Evolutionary conservation across 2,329 filamentous ascomycete species (phyloP), one percentile per base, ranked within the genome.

Genomic region (Colletotrichum nymphaeae): DNA sequence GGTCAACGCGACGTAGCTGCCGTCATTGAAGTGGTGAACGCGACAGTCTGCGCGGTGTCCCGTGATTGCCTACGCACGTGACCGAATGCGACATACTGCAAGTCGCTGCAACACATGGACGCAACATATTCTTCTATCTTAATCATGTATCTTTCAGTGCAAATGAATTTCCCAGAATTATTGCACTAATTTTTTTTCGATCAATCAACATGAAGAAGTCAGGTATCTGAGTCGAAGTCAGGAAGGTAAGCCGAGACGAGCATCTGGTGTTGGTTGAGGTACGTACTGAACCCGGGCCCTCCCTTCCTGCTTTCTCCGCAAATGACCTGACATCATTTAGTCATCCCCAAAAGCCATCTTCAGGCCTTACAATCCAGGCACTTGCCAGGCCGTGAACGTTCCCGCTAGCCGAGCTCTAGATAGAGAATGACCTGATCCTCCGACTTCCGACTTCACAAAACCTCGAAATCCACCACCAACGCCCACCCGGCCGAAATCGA

Each of bases 401-500:
- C 56, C 70, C 53, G 55, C 64, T 75, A 76, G 49, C 72, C 74
- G 74, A 76, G 67, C 69, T 76, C 74, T 71, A 53, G 19, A 30
- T 63, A 37, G 37, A 65, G 70, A 74, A 77, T 78, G 75, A 76
- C 76, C 76, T 78, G 75, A 78, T 73, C 67, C 74, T 42, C 72
- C 72, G 67, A 66, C 52, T 12, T 22, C 26, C 60, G 56, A 67
- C 42, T 67, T 72, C 63, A 73, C 72, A 60, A 75, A 59, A 26
- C 56, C 60, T 63, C 46, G 49, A 59, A 57, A 59, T 35, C 56
- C 56, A 63, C 46, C 58, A 46, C n/a, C 62, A 37, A 65, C 58
- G 14, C 42, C 46, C 69, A 49, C 46, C 60, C 56, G 60, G 60
- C 68, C 71, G 72, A 35, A 35, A 75, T 55, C 56, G 57, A 55